A percentile compares a stretch with the other conserved stretches of the same genome.
phyloP scores from a whole-genome alignment of 306 rosid genomes.

The Rosa multiflora region DNA sequence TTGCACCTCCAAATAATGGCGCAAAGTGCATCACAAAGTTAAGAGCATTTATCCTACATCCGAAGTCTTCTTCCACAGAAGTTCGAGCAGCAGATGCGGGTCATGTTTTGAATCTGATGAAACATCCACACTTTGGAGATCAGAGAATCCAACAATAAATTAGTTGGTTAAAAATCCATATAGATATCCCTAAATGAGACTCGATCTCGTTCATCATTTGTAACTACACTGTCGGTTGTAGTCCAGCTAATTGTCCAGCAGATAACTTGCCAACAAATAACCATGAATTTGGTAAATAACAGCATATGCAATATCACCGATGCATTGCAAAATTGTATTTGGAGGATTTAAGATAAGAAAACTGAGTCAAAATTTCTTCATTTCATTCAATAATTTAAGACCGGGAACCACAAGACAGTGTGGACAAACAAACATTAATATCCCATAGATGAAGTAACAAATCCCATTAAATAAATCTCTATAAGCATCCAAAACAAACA shows the following conservation, averaged over 20 bases:
- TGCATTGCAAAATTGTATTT: neutral
- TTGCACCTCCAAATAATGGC: neutral
- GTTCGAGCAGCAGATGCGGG: neutral
- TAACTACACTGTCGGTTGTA: too few relatives aligned
- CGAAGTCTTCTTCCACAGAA: neutral
- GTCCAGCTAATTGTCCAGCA: neutral
- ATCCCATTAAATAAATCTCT: neutral
- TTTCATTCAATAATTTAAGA: neutral
- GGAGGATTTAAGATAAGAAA: too few relatives aligned
- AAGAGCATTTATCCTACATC: neutral
- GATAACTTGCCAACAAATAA: neutral
- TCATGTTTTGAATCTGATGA: neutral
- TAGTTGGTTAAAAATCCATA: neutral
- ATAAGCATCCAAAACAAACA: slow-evolving; percentile 14
- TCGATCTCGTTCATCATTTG: neutral
- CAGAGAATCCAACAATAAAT: too few relatives aligned
- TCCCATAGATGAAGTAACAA: neutral
- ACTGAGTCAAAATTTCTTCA: neutral
- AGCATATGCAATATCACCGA: neutral
- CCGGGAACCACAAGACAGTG: neutral
- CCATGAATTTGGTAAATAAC: neutral
- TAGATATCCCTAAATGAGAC: neutral
- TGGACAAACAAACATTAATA: neutral
- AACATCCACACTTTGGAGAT: neutral
- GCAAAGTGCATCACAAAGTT: neutral